These are phyloP conservation scores for Hypoxylon sp. DNA, from an alignment of 2,329 filamentous ascomycete species.

Conservation along the genomic window DNA sequence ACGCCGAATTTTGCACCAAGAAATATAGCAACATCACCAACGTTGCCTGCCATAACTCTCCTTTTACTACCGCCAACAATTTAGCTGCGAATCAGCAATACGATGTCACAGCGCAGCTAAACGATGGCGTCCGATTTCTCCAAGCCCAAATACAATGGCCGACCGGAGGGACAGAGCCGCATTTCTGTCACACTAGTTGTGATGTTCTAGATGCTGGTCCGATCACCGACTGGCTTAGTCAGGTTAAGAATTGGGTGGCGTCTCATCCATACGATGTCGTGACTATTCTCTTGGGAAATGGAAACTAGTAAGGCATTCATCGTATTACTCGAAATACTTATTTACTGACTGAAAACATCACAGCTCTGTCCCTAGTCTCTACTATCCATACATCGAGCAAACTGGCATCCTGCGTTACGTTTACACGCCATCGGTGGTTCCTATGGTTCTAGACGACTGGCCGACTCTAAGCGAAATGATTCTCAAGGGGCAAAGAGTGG, in stretches of 20 bases:
- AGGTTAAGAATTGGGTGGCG: constrained; percentile 76
- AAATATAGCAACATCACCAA: constrained; percentile 85
- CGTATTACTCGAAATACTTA: background rate
- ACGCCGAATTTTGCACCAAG: constrained; percentile 77
- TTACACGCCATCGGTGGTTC: constrained; percentile 75
- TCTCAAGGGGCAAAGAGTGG: constrained; percentile 71
- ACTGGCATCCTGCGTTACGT: constrained; percentile 77
- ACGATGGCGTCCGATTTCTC: constrained; percentile 76
- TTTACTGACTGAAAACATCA: constrained; percentile 1
- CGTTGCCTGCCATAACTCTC: constrained; percentile 82
- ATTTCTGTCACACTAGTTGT: constrained; percentile 88
- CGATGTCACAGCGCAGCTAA: constrained; percentile 73
- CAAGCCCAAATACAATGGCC: constrained; percentile 71
- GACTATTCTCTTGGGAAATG: constrained; percentile 86
- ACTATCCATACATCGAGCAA: constrained; percentile 72
- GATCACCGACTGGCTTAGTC: constrained; percentile 75
- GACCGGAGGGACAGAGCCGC: constrained; percentile 59
- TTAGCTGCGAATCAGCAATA: constrained; percentile 79
- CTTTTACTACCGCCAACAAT: constrained; percentile 75
- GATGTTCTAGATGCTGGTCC: constrained; percentile 82
- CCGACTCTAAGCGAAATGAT: constrained; percentile 84
- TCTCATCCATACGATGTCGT: constrained; percentile 85
- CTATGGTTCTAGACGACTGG: constrained; percentile 80
- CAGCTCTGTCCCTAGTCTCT: constrained; percentile 65
- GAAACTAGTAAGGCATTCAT: constrained; percentile 62